These are phyloP conservation scores for Citrus unshiu DNA, from an alignment of 345 rosid genomes.

Conservation along the genomic window DNA sequence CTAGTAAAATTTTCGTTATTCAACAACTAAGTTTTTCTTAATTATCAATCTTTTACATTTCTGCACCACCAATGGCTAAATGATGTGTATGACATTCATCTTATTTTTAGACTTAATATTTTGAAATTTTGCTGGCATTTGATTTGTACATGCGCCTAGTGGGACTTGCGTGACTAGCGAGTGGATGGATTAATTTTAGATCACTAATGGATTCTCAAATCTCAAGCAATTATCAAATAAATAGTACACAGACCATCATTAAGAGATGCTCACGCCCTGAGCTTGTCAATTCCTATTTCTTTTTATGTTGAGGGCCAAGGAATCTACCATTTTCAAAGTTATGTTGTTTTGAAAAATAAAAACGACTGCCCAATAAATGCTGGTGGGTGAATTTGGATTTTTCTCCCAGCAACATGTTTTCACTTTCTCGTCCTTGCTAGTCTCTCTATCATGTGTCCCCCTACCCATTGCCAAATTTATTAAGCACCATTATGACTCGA, in stretches of 20 bases:
- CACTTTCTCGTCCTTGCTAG: neutral
- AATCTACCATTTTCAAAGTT: neutral
- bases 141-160: neutral
- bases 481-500: neutral
- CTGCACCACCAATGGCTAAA: neutral
- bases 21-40: accelerated
- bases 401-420: neutral
- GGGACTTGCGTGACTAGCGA: no score
- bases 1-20: no score
- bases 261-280: neutral
- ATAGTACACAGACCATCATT: neutral
- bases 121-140: neutral
- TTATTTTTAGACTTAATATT: neutral
- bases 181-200: neutral
- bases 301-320: no score
- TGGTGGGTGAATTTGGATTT: neutral
- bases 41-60: no score
- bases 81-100: neutral
- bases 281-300: neutral
- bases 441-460: neutral
- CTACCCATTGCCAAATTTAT: neutral
- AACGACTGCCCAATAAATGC: neutral
- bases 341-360: neutral
- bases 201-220: neutral
- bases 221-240: neutral